Conservation (phyloP, 2,329 filamentous ascomycete genomes). For the Amphichorda felina region DNA sequence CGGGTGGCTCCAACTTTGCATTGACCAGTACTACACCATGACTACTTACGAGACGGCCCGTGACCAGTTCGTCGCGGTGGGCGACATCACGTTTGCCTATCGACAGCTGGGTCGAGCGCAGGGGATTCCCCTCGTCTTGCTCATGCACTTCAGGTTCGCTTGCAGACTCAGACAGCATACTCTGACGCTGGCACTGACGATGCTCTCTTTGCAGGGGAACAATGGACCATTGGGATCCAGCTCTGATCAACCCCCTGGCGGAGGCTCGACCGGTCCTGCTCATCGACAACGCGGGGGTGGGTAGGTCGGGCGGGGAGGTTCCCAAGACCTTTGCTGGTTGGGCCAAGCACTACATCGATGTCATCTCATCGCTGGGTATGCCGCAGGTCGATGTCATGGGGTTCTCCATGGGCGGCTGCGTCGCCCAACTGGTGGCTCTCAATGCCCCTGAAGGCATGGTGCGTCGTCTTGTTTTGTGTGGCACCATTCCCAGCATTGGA, state of each 20-base stretch:
- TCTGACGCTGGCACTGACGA: constrained; percentile 3
- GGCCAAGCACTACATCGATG: constrained; percentile 20
- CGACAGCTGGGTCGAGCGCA: constrained; percentile 14
- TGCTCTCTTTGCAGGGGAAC: constrained; percentile 13
- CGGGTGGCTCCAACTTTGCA: too few species aligned
- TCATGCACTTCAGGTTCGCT: constrained; percentile 18
- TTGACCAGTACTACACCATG: constrained; percentile 10
- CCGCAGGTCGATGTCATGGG: constrained; percentile 30
- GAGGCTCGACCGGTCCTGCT: constrained; percentile 27
- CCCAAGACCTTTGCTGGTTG: constrained; percentile 17
- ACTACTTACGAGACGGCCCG: constrained; percentile 15
- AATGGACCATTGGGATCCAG: constrained; percentile 29
- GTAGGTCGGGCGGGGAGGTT: constrained; percentile 28
- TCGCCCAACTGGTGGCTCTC: constrained; percentile 31
- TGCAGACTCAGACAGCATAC: neutral
- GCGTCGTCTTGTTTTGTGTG: constrained; percentile 28
- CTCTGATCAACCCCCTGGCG: constrained; percentile 30
- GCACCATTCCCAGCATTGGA: constrained; percentile 26
- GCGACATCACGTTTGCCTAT: constrained; percentile 18
- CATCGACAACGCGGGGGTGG: constrained; percentile 35
- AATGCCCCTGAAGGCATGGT: constrained; percentile 19
- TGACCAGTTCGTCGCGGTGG: constrained; percentile 16
- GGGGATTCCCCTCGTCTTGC: constrained; percentile 18
- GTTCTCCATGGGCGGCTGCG: constrained; percentile 36
- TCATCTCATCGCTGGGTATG: constrained; percentile 24